These are phyloP conservation scores for Epichloe uncinata DNA, from an alignment of 2,329 filamentous ascomycete species.

Conservation along the genomic window DNA sequence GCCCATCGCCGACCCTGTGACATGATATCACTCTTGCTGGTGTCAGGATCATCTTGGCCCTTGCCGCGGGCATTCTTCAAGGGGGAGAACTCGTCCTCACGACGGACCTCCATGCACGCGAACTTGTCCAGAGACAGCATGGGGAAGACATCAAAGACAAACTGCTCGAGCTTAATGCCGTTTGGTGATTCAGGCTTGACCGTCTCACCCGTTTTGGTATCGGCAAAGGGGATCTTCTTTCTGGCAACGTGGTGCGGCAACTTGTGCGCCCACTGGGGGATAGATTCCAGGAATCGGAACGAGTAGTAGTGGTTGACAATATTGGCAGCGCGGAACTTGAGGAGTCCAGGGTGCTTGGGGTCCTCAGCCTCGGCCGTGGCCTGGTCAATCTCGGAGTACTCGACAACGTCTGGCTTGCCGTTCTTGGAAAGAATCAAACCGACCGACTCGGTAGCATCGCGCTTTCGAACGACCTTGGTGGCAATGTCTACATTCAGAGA, in stretches of 20 bases:
- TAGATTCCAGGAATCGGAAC: constrained; percentile 79
- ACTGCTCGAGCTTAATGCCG: constrained; percentile 97
- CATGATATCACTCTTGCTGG: constrained; percentile 83
- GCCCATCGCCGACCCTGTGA: constrained; percentile 79
- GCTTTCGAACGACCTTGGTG: constrained; percentile 98
- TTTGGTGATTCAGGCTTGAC: constrained; percentile 92
- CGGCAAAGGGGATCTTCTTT: constrained; percentile 92
- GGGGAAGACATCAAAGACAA: constrained; percentile 97
- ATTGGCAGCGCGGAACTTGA: constrained; percentile 96
- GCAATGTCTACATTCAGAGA: constrained; percentile 85
- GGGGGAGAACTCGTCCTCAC: constrained; percentile 98
- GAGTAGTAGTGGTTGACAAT: constrained; percentile 99
- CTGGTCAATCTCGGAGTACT: constrained; percentile 93
- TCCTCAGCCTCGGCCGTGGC: constrained; percentile 85
- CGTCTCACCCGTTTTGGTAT: constrained; percentile 61
- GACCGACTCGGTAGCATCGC: constrained; percentile 88
- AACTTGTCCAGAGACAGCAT: constrained; percentile 77
- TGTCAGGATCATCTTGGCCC: constrained; percentile 87
- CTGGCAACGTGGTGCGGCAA: constrained; percentile 90
- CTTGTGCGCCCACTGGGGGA: constrained; percentile 72
- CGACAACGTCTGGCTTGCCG: constrained; percentile 90
- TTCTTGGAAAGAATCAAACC: constrained; percentile 92
- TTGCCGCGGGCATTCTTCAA: constrained; percentile 80
- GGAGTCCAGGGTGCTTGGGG: constrained; percentile 60
- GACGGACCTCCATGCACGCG: constrained; percentile 87